Conservation (phyloP, 148 eudicot species). For the Chenopodium album region DNA sequence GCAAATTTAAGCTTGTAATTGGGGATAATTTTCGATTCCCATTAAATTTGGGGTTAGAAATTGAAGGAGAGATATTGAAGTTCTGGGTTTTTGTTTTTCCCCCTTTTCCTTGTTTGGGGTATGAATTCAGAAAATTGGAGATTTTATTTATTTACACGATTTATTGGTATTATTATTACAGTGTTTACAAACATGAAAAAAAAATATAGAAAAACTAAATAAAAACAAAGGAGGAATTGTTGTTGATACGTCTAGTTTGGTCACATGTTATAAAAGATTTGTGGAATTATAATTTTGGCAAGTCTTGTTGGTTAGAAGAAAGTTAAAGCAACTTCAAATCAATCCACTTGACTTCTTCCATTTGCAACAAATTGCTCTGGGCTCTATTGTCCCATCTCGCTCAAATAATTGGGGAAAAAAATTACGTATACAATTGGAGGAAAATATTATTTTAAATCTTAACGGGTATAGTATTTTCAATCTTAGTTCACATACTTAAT, state of each 20-base stretch:
- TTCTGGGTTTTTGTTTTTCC: not conserved
- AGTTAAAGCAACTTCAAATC: slow-evolving; percentile 15
- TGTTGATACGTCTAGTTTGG: slow-evolving; percentile 9
- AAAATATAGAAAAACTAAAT: not conserved
- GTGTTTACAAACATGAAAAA: not conserved
- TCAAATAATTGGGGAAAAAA: too few species aligned
- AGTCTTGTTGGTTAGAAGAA: not conserved
- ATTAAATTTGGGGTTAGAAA: not conserved
- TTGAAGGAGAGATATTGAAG: not conserved
- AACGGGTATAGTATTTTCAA: too few species aligned
- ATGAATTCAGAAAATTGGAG: not conserved
- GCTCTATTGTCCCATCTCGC: too few species aligned
- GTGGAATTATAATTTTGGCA: not conserved
- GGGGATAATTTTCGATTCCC: not conserved
- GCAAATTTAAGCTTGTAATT: not conserved
- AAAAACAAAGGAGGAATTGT: not conserved
- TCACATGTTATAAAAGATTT: slow-evolving; percentile 10
- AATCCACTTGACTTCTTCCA: not conserved
- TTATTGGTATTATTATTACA: too few species aligned
- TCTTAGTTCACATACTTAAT: too few species aligned
- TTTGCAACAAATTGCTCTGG: too few species aligned
- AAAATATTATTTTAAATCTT: too few species aligned
- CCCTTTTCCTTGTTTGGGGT: not conserved
- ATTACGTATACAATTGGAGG: too few species aligned
- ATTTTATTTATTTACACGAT: not conserved